phyloP scores from a whole-genome alignment of 2,329 filamentous ascomycete species.

The Hypoxylon sp. region DNA sequence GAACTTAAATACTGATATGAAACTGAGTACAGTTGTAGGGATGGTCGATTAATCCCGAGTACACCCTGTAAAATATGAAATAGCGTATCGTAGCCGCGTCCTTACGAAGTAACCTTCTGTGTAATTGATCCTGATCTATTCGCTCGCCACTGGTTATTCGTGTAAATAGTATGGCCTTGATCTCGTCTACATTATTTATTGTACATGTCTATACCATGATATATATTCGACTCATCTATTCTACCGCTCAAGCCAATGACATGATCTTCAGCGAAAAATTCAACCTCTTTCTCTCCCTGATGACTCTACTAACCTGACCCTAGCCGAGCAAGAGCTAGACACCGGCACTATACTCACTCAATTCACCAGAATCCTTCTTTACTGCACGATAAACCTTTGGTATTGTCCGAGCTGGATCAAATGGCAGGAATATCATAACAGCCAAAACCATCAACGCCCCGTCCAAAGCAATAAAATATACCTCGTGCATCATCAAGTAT shows the following conservation, averaged over 20 bases:
- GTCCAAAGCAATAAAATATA: constrained; percentile 65
- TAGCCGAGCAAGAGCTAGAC: not conserved
- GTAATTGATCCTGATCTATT: too few species aligned
- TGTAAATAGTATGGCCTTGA: not conserved
- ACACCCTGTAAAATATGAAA: too few species aligned
- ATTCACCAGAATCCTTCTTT: constrained; percentile 19
- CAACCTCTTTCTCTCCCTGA: not conserved
- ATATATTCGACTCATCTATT: not conserved
- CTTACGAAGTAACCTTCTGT: too few species aligned
- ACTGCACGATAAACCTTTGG: constrained; percentile 6
- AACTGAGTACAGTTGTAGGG: too few species aligned
- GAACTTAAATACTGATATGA: too few species aligned
- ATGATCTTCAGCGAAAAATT: not conserved
- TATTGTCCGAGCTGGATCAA: constrained; percentile 57
- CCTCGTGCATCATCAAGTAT: constrained; percentile 65
- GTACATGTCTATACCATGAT: not conserved
- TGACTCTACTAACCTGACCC: not conserved
- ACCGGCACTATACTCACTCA: constrained; percentile 28
- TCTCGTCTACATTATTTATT: not conserved
- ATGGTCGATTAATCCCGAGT: too few species aligned
- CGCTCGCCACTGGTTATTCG: too few species aligned
- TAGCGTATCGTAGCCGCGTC: too few species aligned
- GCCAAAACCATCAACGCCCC: constrained; percentile 64
- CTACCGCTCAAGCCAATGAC: not conserved
- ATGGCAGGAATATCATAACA: constrained; percentile 61